phyloP scores from a whole-genome alignment of 1,284 basidiomycete genomes.

The Clitocybe nebularis region DNA sequence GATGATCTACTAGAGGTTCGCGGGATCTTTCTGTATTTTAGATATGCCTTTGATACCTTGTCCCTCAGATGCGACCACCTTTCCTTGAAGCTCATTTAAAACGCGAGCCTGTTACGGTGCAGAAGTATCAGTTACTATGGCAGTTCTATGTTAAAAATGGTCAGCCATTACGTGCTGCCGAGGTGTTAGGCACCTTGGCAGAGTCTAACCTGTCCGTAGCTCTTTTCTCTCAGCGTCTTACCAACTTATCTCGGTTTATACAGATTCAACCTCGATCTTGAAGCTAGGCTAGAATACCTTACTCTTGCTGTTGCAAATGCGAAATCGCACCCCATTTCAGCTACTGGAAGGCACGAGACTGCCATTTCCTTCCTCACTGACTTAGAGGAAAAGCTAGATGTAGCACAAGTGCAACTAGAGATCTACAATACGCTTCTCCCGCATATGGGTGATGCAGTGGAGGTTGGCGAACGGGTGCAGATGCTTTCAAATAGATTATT shows the following conservation, averaged over 20 bases:
- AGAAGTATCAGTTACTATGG: conserved; percentile 92
- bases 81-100: conserved; percentile 87
- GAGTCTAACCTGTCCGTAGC: conserved; percentile 75
- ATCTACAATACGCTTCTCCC: conserved; percentile 66
- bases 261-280: conserved; percentile 69
- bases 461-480: conserved; percentile 53
- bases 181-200: conserved; percentile 83
- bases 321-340: conserved; percentile 85
- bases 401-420: conserved; percentile 94
- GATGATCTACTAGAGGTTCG: conserved; percentile 88
- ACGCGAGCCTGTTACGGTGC: conserved; percentile 74
- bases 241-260: conserved; percentile 1
- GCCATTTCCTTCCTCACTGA: conserved; percentile 90
- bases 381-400: conserved; percentile 94
- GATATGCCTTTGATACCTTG: conserved; percentile 8
- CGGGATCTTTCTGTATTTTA: conserved; percentile 5
- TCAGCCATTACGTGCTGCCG: conserved; percentile 81
- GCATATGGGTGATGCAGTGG: conserved; percentile 54
- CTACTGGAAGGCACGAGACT: conserved; percentile 72
- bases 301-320: conserved; percentile 94
- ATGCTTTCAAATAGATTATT: conserved; percentile 53
- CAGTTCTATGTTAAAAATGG: conserved; percentile 94
- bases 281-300: conserved; percentile 80
- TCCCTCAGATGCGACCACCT: conserved; percentile 67
- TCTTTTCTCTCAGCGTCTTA: conserved; percentile 4